Percentiles rank a stretch among this genome's conserved stretches.
Evolutionary conservation across 441 rosid species (phyloP).

Genomic region (Macaranga tanarius): DNA sequence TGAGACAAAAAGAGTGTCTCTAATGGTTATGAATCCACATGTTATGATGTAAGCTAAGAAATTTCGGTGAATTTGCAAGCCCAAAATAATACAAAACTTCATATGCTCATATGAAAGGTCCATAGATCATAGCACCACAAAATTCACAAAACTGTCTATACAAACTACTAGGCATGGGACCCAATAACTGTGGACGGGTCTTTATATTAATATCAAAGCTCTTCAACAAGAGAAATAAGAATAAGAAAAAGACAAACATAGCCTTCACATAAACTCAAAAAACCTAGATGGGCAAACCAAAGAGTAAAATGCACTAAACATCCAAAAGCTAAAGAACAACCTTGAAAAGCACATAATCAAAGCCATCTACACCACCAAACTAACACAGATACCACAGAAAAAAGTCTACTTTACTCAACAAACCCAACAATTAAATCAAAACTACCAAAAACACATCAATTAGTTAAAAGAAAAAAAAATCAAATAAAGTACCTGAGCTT

Average conservation of each 20-base stretch:
- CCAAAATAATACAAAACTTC: slow-evolving; percentile 25
- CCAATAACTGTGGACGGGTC: slow-evolving; percentile 28
- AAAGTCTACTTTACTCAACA: slow-evolving; percentile 13
- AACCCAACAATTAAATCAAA: slow-evolving; percentile 9
- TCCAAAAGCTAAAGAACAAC: slow-evolving; percentile 32
- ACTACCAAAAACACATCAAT: slow-evolving; percentile 1
- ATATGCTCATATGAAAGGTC: slow-evolving; percentile 22
- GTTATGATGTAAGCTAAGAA: slow-evolving; percentile 19
- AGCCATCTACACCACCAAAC: slow-evolving; percentile 23
- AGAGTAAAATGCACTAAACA: slow-evolving; percentile 21
- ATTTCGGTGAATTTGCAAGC: slow-evolving; percentile 26
- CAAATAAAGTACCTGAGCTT: slow-evolving; percentile 59
- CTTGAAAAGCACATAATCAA: slow-evolving; percentile 20
- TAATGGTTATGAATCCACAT: not conserved
- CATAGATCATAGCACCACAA: slow-evolving; percentile 17
- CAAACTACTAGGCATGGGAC: slow-evolving; percentile 30
- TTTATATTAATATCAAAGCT: slow-evolving; percentile 12
- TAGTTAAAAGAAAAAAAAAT: not conserved
- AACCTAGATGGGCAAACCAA: slow-evolving; percentile 24
- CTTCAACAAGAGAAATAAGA: not conserved
- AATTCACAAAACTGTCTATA: slow-evolving; percentile 13
- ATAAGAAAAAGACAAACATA: slow-evolving; percentile 14
- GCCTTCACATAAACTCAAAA: slow-evolving; percentile 23
- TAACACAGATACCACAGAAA: not conserved
- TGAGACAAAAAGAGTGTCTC: not conserved